These are phyloP conservation scores for Stromatinia cepivora DNA, from an alignment of 2,329 filamentous ascomycete genomes.

Conservation along the genomic window DNA sequence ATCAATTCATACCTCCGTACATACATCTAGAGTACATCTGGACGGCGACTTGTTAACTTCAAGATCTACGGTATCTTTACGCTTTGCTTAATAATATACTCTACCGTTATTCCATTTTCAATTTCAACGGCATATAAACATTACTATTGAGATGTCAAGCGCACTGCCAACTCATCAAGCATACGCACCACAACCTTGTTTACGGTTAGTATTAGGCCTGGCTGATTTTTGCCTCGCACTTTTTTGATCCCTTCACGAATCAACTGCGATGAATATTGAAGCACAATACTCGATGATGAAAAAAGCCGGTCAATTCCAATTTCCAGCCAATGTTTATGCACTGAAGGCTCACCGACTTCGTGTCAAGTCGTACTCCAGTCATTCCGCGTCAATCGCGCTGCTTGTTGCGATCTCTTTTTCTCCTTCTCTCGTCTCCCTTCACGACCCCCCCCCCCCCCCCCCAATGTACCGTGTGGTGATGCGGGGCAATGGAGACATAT, in stretches of 20 bases:
- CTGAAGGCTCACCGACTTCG: slow-evolving; percentile 42
- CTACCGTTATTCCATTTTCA: slow-evolving; percentile 42
- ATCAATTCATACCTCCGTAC: not conserved
- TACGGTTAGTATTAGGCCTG: slow-evolving; percentile 37
- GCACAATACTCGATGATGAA: slow-evolving; percentile 32
- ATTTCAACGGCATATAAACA: slow-evolving; percentile 49
- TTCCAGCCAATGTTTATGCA: slow-evolving; percentile 42
- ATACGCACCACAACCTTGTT: slow-evolving; percentile 46
- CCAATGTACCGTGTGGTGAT: slow-evolving; percentile 36
- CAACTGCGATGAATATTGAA: slow-evolving; percentile 25
- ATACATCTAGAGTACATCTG: slow-evolving; percentile 4
- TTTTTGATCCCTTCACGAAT: slow-evolving; percentile 31
- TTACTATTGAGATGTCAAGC: slow-evolving; percentile 46
- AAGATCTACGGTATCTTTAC: slow-evolving; percentile 27
- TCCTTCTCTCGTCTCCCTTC: slow-evolving; percentile 3
- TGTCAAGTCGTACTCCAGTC: slow-evolving; percentile 44
- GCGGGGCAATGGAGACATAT: slow-evolving; percentile 35
- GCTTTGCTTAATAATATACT: slow-evolving; percentile 40
- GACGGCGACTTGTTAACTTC: slow-evolving; percentile 10
- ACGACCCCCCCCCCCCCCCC: too few relatives aligned
- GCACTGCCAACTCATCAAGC: slow-evolving; percentile 48
- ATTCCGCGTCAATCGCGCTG: slow-evolving; percentile 37
- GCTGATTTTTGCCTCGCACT: slow-evolving; percentile 35
- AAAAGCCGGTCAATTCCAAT: slow-evolving; percentile 31
- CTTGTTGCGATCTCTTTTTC: slow-evolving; percentile 26